Conservation (phyloP, 2,329 filamentous ascomycete genomes). For the Cercospora citrullina region DNA sequence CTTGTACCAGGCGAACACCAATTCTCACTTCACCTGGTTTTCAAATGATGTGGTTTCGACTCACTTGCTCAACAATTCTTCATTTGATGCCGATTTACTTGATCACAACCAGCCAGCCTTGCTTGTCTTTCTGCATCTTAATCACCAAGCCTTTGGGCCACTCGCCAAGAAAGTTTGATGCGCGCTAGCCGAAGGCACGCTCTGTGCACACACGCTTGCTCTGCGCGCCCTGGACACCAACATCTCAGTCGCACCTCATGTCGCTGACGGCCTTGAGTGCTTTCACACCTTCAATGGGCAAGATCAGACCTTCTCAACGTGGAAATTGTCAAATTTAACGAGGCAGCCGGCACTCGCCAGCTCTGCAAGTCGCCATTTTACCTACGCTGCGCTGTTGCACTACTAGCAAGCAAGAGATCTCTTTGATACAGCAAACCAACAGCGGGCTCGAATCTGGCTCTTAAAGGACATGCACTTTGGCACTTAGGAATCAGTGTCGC, state of each 20-base stretch:
- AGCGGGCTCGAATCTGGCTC: not conserved
- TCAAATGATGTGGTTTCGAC: not conserved
- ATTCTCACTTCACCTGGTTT: not conserved
- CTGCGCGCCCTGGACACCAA: not conserved
- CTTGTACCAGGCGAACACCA: not conserved
- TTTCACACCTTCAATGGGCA: not conserved
- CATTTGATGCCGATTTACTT: not conserved
- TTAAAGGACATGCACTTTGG: not conserved
- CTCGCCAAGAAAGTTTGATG: not conserved
- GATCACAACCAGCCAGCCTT: not conserved
- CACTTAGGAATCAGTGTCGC: not conserved
- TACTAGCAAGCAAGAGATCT: not conserved
- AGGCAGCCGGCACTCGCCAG: not conserved
- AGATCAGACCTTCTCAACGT: not conserved
- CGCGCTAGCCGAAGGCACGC: not conserved
- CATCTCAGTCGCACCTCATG: not conserved
- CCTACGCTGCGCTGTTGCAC: not conserved
- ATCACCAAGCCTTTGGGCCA: not conserved
- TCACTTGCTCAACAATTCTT: not conserved
- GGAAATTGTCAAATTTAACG: not conserved
- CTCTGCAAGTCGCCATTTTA: not conserved
- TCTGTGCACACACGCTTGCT: not conserved
- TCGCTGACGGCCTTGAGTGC: not conserved
- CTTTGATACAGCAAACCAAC: not conserved
- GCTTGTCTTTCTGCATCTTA: not conserved